Evolutionary conservation across 1,284 basidiomycete species (phyloP).

Genomic region (Termitomyces sp.): DNA sequence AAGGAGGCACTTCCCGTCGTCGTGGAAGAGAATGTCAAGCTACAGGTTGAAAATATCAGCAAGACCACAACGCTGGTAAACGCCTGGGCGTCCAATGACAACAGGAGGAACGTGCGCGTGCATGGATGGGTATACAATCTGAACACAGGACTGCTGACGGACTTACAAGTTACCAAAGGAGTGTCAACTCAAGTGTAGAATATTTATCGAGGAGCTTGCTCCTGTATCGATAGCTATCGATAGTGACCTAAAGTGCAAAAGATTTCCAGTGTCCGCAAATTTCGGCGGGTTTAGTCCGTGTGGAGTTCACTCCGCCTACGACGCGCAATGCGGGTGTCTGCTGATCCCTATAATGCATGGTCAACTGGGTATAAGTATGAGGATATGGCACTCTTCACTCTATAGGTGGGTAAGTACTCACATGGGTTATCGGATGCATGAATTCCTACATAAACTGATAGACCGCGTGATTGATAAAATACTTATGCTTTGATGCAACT

Average conservation of each 20-base stretch:
- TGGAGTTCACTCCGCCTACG: too few relatives aligned
- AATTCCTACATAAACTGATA: too few relatives aligned
- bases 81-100: conserved; percentile 60
- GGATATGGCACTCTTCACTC: too few relatives aligned
- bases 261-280: background rate
- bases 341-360: too few relatives aligned
- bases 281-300: background rate
- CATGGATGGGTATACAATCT: conserved; percentile 88
- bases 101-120: conserved; percentile 62
- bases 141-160: conserved; percentile 61
- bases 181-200: conserved; percentile 17
- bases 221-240: background rate
- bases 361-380: too few relatives aligned
- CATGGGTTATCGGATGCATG: too few relatives aligned
- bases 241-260: background rate
- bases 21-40: conserved; percentile 74
- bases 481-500: background rate
- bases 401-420: too few relatives aligned
- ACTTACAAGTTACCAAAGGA: conserved; percentile 55
- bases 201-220: background rate
- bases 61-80: conserved; percentile 55
- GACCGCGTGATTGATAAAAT: too few relatives aligned
- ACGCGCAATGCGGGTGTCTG: too few relatives aligned
- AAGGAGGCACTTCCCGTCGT: conserved; percentile 49
- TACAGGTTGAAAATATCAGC: conserved; percentile 71